Conservation (phyloP, 192 early-diverging fungal species). For the Oehlia diaphana region DNA sequence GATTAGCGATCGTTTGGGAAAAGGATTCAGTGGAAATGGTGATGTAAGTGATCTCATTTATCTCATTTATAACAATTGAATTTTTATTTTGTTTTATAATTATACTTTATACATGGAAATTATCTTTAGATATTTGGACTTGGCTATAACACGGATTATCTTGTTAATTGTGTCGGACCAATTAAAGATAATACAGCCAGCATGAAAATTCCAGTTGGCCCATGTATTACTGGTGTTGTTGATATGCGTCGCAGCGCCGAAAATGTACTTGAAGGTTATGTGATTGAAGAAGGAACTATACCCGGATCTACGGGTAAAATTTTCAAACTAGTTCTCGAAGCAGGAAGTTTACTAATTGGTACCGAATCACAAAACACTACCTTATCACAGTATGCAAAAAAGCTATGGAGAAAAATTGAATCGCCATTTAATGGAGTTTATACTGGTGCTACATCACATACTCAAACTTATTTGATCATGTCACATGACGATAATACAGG, state of each 20-base stretch:
- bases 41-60: conserved; percentile 39
- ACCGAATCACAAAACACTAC: conserved; percentile 28
- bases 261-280: conserved; percentile 46
- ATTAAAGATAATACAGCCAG: conserved; percentile 33
- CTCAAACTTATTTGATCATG: conserved; percentile 51
- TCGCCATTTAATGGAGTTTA: conserved; percentile 32
- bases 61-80: background rate
- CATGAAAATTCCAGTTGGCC: conserved; percentile 36
- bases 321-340: conserved; percentile 27
- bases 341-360: conserved; percentile 16
- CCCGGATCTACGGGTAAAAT: conserved; percentile 32
- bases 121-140: conserved; percentile 24
- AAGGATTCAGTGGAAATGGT: conserved; percentile 49
- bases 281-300: conserved; percentile 46
- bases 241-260: conserved; percentile 37
- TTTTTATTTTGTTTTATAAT: background rate
- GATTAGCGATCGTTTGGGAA: conserved; percentile 38
- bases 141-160: conserved; percentile 16
- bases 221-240: conserved; percentile 48
- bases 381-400: conserved; percentile 30
- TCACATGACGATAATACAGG: conserved; percentile 49
- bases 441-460: conserved; percentile 42
- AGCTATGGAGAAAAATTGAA: conserved; percentile 33
- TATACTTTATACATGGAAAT: background rate
- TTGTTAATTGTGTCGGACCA: conserved; percentile 34